A percentile compares a stretch with the other conserved stretches of the same genome.
Conservation (phyloP, 306 rosid genomes). For the Cicer arietinum region DNA sequence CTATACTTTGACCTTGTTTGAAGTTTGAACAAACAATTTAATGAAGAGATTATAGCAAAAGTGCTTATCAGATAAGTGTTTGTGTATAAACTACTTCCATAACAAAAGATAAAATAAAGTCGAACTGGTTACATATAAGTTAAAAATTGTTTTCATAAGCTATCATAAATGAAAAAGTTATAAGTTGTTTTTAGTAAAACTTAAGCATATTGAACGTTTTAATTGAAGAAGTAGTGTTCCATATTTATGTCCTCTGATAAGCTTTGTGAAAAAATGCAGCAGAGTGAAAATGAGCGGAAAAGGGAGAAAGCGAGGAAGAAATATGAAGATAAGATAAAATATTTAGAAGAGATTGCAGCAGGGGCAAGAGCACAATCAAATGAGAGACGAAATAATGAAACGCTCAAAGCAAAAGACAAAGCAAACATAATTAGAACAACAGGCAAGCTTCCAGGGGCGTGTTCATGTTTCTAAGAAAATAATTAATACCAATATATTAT, state of each 20-base stretch:
- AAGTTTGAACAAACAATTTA: background rate
- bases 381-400: slow-evolving; percentile 54
- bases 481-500: background rate
- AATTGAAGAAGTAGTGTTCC: background rate
- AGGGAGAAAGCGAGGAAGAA: slow-evolving; percentile 50
- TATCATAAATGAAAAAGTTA: too few species aligned
- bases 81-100: background rate
- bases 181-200: background rate
- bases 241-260: background rate
- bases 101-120: background rate
- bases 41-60: background rate
- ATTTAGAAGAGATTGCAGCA: slow-evolving; percentile 54
- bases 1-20: background rate
- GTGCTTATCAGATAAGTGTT: background rate
- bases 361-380: slow-evolving; percentile 75
- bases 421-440: slow-evolving; percentile 66
- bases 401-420: slow-evolving; percentile 61
- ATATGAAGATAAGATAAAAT: slow-evolving; percentile 44
- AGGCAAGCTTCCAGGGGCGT: slow-evolving; percentile 61
- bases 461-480: slow-evolving; percentile 63
- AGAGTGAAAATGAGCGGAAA: slow-evolving; percentile 47
- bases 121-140: background rate
- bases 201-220: background rate
- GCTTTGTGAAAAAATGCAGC: slow-evolving; percentile 37
- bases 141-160: too few species aligned